Evolutionary conservation across 1,284 basidiomycete species (phyloP).

Genomic region (Cryptococcus sp.): DNA sequence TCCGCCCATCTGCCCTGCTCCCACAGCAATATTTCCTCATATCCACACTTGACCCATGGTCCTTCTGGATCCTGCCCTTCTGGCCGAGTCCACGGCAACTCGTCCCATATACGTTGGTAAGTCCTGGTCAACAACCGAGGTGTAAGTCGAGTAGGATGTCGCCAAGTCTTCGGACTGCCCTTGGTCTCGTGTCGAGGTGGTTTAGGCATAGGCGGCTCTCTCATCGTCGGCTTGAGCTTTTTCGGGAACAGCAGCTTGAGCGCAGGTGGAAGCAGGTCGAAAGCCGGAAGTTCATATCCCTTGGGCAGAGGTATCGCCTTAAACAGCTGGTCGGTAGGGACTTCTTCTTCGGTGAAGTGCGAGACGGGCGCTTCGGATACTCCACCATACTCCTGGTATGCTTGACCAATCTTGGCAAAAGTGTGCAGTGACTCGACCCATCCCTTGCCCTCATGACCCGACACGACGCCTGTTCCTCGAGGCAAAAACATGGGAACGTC

Average conservation of each 20-base stretch:
- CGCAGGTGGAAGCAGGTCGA: constrained; percentile 1
- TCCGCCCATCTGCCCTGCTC: neutral
- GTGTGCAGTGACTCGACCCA: constrained; percentile 19
- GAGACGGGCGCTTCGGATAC: neutral
- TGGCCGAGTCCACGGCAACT: constrained; percentile 21
- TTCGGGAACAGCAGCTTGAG: constrained; percentile 16
- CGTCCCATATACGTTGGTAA: constrained; percentile 29
- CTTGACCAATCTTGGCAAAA: constrained; percentile 8
- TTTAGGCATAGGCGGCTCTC: constrained; percentile 12
- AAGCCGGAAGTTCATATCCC: constrained; percentile 2
- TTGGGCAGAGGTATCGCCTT: neutral
- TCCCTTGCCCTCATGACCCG: constrained; percentile 16
- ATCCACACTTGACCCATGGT: constrained; percentile 15
- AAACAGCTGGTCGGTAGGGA: neutral
- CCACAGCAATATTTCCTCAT: constrained; percentile 11
- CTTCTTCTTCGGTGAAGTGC: neutral
- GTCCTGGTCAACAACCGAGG: constrained; percentile 17
- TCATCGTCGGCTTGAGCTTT: neutral
- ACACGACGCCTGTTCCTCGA: neutral
- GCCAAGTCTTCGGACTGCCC: constrained; percentile 28
- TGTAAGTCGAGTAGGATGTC: constrained; percentile 15
- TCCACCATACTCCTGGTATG: neutral
- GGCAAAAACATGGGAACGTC: constrained; percentile 20
- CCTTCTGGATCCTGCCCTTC: neutral
- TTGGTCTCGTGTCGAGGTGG: constrained; percentile 24